A percentile compares a stretch with the other conserved stretches of the same genome.
Evolutionary conservation across 169 alveolate genomes (phyloP).

Genomic region (Plasmodium fragile): DNA sequence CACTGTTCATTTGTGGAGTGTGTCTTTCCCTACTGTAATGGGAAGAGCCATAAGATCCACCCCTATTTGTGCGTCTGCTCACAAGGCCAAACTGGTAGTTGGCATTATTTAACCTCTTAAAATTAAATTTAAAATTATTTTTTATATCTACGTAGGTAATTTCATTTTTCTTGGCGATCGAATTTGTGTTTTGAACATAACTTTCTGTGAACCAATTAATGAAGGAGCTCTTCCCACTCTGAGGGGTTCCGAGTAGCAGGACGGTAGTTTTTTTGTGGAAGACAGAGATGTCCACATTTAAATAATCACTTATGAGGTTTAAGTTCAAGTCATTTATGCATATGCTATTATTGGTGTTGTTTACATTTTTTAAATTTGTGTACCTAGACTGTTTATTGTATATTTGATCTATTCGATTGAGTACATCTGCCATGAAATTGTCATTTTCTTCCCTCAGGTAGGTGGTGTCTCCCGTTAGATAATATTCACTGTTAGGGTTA

Average conservation of each 20-base stretch:
- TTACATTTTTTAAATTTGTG: conserved; percentile 39
- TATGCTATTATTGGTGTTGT: conserved; percentile 36
- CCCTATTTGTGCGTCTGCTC: neutral
- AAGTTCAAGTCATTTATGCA: conserved; percentile 53
- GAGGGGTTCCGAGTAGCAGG: conserved; percentile 21
- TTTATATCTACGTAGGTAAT: conserved; percentile 63
- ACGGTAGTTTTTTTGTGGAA: conserved; percentile 59
- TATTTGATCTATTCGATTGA: conserved; percentile 54
- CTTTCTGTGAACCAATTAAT: conserved; percentile 51
- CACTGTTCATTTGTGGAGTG: neutral
- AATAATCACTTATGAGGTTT: conserved; percentile 53
- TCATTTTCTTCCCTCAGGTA: conserved; percentile 20
- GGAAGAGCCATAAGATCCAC: neutral
- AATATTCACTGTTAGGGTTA: neutral
- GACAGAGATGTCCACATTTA: conserved; percentile 69
- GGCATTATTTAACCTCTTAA: conserved; percentile 21
- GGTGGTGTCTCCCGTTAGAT: neutral
- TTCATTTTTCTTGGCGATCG: conserved; percentile 16
- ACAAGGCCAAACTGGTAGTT: conserved; percentile 34
- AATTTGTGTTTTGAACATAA: conserved; percentile 57
- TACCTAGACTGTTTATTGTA: conserved; percentile 48
- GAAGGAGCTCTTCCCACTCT: conserved; percentile 69
- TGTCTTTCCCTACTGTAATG: neutral
- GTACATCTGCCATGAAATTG: conserved; percentile 17
- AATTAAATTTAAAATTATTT: conserved; percentile 33